These are phyloP conservation scores for Nakazawaea pomicola DNA, from an alignment of 805 yeast species.

Conservation along the genomic window DNA sequence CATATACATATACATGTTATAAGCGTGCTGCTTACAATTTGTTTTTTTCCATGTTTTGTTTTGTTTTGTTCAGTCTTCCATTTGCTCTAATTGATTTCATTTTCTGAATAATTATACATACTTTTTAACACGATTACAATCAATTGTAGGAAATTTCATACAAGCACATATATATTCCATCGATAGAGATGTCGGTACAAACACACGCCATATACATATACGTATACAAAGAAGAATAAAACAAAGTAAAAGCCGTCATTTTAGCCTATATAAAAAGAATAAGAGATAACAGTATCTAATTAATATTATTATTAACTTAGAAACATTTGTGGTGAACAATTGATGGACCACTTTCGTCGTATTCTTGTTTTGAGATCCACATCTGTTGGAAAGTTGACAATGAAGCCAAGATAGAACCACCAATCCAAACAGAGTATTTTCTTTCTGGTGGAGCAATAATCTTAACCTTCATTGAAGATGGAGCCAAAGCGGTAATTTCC, in stretches of 20 bases:
- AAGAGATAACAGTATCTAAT: neutral
- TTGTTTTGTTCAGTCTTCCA: too few relatives aligned
- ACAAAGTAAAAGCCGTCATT: neutral
- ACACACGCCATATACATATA: too few relatives aligned
- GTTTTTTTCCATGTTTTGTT: too few relatives aligned
- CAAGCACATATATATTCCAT: too few relatives aligned
- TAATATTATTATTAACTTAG: slow-evolving; percentile 40
- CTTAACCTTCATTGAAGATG: slow-evolving; percentile 99
- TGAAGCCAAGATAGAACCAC: slow-evolving; percentile 99
- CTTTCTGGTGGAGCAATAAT: slow-evolving; percentile 99
- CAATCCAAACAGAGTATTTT: slow-evolving; percentile 99
- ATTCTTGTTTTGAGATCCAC: slow-evolving; percentile 99
- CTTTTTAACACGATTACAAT: too few relatives aligned
- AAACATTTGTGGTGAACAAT: slow-evolving; percentile 96
- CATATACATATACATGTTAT: too few relatives aligned
- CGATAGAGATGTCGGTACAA: too few relatives aligned
- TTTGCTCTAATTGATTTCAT: too few relatives aligned
- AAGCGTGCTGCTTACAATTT: too few relatives aligned
- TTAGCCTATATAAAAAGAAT: neutral
- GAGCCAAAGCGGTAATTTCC: slow-evolving; percentile 99
- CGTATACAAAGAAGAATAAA: too few relatives aligned
- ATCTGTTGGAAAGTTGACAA: slow-evolving; percentile 99
- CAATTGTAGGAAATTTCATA: too few relatives aligned
- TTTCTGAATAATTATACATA: too few relatives aligned
- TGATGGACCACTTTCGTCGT: slow-evolving; percentile 99